These are phyloP conservation scores for Carex arenaria DNA, from an alignment of 202 grass and related monocot genomes.

Conservation along the genomic window DNA sequence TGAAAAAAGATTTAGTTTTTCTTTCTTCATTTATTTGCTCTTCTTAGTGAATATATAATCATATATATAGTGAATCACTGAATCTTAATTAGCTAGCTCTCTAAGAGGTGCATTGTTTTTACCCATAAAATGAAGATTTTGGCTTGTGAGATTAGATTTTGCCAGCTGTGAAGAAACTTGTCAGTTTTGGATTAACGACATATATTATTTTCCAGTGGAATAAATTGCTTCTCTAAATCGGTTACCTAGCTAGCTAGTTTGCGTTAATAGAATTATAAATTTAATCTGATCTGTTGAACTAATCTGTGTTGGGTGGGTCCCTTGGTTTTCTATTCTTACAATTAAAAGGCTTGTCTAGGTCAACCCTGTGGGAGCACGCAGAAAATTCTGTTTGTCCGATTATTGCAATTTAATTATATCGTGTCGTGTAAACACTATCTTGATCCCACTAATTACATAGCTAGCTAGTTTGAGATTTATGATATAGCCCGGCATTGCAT, in stretches of 20 bases:
- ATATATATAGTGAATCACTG: background rate
- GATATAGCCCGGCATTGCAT: background rate
- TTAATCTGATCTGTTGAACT: background rate
- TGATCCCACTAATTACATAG: background rate
- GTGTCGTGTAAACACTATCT: background rate
- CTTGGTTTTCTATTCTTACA: constrained; percentile 1
- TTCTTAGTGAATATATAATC: background rate
- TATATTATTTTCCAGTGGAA: background rate
- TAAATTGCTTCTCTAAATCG: background rate
- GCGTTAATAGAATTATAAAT: background rate
- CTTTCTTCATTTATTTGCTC: background rate
- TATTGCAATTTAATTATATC: background rate
- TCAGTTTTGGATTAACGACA: constrained; percentile 3
- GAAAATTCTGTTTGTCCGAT: background rate
- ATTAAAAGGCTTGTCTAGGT: background rate
- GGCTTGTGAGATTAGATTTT: background rate
- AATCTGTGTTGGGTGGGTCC: background rate
- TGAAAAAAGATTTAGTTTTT: background rate
- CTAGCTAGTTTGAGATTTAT: background rate
- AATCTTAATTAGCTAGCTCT: background rate
- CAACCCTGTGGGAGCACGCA: constrained; percentile 18
- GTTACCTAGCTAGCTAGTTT: background rate
- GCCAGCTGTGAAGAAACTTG: constrained; percentile 1
- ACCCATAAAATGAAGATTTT: background rate
- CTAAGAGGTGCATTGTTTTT: background rate